phyloP scores from a whole-genome alignment of 1,139 yeast species.

The Williopsis jadinii region DNA sequence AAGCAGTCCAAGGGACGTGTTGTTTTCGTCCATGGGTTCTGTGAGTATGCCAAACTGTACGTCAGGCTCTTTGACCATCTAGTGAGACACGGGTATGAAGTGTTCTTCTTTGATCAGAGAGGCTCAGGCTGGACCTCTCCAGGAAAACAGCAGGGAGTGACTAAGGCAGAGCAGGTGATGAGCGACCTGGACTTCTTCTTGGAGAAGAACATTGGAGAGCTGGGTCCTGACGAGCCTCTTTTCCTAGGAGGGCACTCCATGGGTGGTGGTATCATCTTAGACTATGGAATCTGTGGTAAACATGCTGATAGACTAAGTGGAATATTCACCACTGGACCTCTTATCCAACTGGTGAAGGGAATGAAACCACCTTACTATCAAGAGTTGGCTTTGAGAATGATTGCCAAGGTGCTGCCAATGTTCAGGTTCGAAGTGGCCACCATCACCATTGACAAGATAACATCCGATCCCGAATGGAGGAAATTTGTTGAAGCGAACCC shows the following conservation, averaged over 20 bases:
- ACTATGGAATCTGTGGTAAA: slow-evolving; percentile 67
- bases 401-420: slow-evolving; percentile 44
- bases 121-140: slow-evolving; percentile 80
- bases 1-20: slow-evolving; percentile 45
- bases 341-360: slow-evolving; percentile 35
- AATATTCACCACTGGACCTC: slow-evolving; percentile 61
- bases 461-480: slow-evolving; percentile 45
- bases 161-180: slow-evolving; percentile 58
- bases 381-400: slow-evolving; percentile 13
- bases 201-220: slow-evolving; percentile 26
- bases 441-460: slow-evolving; percentile 24
- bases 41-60: slow-evolving; percentile 55
- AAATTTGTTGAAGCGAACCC: slow-evolving; percentile 39
- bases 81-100: slow-evolving; percentile 58
- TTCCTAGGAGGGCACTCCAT: slow-evolving; percentile 82
- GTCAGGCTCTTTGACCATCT: slow-evolving; percentile 53
- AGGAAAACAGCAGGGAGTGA: slow-evolving; percentile 51
- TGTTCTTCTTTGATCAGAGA: slow-evolving; percentile 76
- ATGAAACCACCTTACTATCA: too few relatives aligned
- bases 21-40: slow-evolving; percentile 74
- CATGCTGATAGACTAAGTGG: slow-evolving; percentile 47
- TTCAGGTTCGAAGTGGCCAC: too few relatives aligned
- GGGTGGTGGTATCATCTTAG: slow-evolving; percentile 86
- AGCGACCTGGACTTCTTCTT: slow-evolving; percentile 62
- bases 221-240: slow-evolving; percentile 31